Percentiles rank a stretch among this genome's conserved stretches.
These are phyloP conservation scores for Collybia sordida DNA, from an alignment of 768 basidiomycete genomes.

Conservation along the genomic window DNA sequence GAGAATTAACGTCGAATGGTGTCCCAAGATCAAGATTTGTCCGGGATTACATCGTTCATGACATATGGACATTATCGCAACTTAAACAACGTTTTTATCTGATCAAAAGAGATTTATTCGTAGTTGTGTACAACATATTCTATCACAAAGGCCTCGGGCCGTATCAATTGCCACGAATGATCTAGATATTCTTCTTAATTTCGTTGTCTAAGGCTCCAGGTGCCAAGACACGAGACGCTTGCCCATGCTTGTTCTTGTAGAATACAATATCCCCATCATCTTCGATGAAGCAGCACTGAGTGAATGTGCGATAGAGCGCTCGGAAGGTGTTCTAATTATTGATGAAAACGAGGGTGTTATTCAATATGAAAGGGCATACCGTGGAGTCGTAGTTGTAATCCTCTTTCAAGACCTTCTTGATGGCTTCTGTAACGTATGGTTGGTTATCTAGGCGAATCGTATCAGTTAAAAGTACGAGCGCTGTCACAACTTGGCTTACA, in stretches of 20 bases:
- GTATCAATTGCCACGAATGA: background rate
- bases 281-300: conserved; percentile 62
- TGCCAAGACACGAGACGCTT: conserved; percentile 34
- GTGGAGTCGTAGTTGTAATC: conserved; percentile 65
- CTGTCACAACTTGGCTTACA: conserved; percentile 21
- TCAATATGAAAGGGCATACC: conserved; percentile 25
- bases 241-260: conserved; percentile 55
- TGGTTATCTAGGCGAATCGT: conserved; percentile 45
- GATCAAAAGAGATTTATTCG: too few species aligned
- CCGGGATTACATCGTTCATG: too few species aligned
- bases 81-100: too few species aligned
- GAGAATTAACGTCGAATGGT: too few species aligned
- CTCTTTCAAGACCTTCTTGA: conserved; percentile 53
- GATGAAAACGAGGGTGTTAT: conserved; percentile 1
- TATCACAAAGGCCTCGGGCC: too few species aligned
- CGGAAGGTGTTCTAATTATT: conserved; percentile 49
- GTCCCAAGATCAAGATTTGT: too few species aligned
- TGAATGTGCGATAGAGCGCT: conserved; percentile 61
- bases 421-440: conserved; percentile 52
- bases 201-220: conserved; percentile 12
- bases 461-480: background rate
- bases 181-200: conserved; percentile 12
- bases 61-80: too few species aligned
- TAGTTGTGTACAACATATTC: too few species aligned
- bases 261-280: conserved; percentile 63